phyloP scores from a whole-genome alignment of 2,329 filamentous ascomycete genomes.

The Trichoderma oligosporum region DNA sequence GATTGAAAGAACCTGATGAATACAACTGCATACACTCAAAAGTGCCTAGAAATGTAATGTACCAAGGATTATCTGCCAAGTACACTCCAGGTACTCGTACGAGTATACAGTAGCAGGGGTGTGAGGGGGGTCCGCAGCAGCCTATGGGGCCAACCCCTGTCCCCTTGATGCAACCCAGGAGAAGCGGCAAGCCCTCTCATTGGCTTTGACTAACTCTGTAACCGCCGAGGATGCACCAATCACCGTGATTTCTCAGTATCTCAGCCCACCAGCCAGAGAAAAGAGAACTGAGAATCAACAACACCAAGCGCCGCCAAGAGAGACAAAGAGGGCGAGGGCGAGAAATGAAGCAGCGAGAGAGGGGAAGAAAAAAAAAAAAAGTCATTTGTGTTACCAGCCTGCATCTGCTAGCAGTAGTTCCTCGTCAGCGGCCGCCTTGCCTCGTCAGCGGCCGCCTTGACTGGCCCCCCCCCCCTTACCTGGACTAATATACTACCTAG shows the following conservation, averaged over 20 bases:
- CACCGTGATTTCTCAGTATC: conserved; percentile 19
- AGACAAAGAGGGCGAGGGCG: neutral
- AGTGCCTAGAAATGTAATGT: too few relatives aligned
- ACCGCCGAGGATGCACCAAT: conserved; percentile 38
- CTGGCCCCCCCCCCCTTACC: too few relatives aligned
- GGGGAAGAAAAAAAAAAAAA: too few relatives aligned
- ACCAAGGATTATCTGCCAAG: neutral
- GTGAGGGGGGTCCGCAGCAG: neutral
- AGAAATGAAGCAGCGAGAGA: neutral
- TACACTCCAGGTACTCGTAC: neutral
- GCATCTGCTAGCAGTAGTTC: conserved; percentile 19
- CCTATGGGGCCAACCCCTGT: neutral
- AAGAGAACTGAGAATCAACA: neutral
- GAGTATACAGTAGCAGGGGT: neutral
- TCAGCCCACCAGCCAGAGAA: too few relatives aligned
- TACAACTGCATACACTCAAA: too few relatives aligned
- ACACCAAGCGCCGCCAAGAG: neutral
- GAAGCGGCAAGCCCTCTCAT: conserved; percentile 31
- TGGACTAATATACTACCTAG: too few relatives aligned
- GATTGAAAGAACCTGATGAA: too few relatives aligned
- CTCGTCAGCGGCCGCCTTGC: neutral
- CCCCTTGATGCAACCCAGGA: conserved; percentile 5
- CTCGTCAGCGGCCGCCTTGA: neutral
- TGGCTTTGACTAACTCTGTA: conserved; percentile 34
- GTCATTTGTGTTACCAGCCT: conserved; percentile 18